phyloP scores from a whole-genome alignment of 306 rosid genomes.

The Hippophae rhamnoides region DNA sequence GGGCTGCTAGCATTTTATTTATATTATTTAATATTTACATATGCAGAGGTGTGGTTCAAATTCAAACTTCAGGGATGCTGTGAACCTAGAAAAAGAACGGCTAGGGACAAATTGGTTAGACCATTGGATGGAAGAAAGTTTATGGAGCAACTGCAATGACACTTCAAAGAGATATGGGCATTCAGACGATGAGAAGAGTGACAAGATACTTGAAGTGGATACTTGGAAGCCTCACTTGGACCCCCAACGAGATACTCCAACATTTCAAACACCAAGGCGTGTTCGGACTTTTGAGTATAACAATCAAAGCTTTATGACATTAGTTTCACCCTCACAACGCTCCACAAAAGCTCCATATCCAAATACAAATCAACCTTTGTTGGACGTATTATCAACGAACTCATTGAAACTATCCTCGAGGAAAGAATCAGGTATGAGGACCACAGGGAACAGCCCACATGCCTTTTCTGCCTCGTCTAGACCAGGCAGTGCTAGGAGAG shows the following conservation, averaged over 20 bases:
- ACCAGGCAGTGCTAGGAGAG: slow-evolving; percentile 49
- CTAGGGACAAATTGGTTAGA: slow-evolving; percentile 57
- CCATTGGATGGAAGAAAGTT: slow-evolving; percentile 84
- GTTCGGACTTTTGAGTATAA: slow-evolving; percentile 25
- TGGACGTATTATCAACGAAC: slow-evolving; percentile 20
- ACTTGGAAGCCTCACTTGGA: slow-evolving; percentile 81
- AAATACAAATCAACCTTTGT: slow-evolving; percentile 24
- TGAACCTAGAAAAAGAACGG: slow-evolving; percentile 29
- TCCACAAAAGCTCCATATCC: slow-evolving; percentile 33
- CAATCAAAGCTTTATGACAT: slow-evolving; percentile 20
- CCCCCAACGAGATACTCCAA: slow-evolving; percentile 29
- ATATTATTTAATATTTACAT: slow-evolving; percentile 13
- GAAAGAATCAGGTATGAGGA: slow-evolving; percentile 44
- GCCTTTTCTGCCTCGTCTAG: slow-evolving; percentile 52
- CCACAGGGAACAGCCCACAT: slow-evolving; percentile 57
- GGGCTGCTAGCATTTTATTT: not conserved
- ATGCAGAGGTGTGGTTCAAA: slow-evolving; percentile 79
- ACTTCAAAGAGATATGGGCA: slow-evolving; percentile 27
- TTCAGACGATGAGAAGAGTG: slow-evolving; percentile 53
- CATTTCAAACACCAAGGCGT: slow-evolving; percentile 35
- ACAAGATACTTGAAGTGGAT: slow-evolving; percentile 93
- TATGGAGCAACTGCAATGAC: slow-evolving; percentile 30
- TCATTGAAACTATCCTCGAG: slow-evolving; percentile 31
- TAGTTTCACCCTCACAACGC: slow-evolving; percentile 51
- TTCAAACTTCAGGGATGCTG: slow-evolving; percentile 44